Evolutionary conservation across 768 basidiomycete genomes (phyloP).

Genomic region (Lactifluus pinguis): DNA sequence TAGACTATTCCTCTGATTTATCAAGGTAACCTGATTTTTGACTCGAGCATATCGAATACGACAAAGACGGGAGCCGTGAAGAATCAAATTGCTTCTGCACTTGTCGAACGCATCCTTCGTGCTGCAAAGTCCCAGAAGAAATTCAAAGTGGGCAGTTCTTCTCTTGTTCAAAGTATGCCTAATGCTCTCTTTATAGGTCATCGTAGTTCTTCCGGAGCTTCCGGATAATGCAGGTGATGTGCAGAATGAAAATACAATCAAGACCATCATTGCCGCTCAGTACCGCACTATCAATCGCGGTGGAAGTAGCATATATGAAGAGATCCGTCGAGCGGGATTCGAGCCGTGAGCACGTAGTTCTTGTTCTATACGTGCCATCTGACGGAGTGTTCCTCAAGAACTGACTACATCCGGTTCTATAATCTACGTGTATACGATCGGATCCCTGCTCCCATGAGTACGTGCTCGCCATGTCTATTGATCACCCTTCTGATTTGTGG

Average conservation of each 20-base stretch:
- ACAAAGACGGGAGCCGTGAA: constrained; percentile 52
- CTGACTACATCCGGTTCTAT: constrained; percentile 84
- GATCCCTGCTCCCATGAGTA: constrained; percentile 68
- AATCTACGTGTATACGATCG: constrained; percentile 89
- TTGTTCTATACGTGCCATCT: neutral
- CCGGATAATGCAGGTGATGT: constrained; percentile 87
- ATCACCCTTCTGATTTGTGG: neutral
- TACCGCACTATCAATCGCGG: constrained; percentile 88
- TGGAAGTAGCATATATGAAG: constrained; percentile 78
- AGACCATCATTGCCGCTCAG: constrained; percentile 83
- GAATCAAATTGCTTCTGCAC: constrained; percentile 76
- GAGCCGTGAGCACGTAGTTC: constrained; percentile 50
- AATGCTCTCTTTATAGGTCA: constrained; percentile 41
- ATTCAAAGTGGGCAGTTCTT: constrained; percentile 51
- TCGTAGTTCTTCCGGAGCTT: constrained; percentile 83
- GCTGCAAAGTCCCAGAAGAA: constrained; percentile 62
- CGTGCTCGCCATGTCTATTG: constrained; percentile 17
- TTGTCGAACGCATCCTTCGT: constrained; percentile 75
- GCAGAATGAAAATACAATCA: constrained; percentile 50
- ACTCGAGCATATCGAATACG: constrained; percentile 66
- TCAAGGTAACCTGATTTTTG: neutral
- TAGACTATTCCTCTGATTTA: neutral
- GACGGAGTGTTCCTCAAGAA: constrained; percentile 29
- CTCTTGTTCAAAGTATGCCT: neutral
- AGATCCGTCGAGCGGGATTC: constrained; percentile 63